Evolutionary conservation across 2,329 filamentous ascomycete species (phyloP).

Genomic region (Hyphodiscus sp.): DNA sequence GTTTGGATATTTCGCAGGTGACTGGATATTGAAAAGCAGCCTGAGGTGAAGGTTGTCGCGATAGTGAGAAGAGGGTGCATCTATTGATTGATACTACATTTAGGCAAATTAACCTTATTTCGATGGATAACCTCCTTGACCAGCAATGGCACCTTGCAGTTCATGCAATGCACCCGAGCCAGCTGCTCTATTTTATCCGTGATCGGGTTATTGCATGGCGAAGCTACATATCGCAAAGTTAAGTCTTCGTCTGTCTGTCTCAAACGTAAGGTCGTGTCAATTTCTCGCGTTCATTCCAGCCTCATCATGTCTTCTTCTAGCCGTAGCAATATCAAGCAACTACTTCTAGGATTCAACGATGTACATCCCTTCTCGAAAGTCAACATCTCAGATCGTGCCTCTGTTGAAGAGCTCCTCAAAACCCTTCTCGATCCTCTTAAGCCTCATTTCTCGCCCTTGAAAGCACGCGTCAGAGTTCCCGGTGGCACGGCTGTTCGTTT

Average conservation of each 20-base stretch:
- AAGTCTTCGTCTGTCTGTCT: not conserved
- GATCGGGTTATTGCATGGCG: not conserved
- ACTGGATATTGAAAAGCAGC: too few relatives aligned
- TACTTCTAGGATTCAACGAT: constrained; percentile 42
- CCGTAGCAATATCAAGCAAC: constrained; percentile 7
- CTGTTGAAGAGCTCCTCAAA: constrained; percentile 54
- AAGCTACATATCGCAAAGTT: not conserved
- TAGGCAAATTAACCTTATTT: not conserved
- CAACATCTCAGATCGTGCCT: constrained; percentile 42
- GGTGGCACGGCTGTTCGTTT: constrained; percentile 70
- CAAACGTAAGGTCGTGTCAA: not conserved
- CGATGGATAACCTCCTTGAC: not conserved
- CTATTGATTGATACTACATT: not conserved
- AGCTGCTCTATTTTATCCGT: not conserved
- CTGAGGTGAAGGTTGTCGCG: not conserved
- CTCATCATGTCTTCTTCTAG: constrained; percentile 1
- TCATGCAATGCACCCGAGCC: not conserved
- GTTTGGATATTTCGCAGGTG: too few relatives aligned
- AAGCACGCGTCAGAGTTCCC: constrained; percentile 58
- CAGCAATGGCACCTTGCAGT: not conserved
- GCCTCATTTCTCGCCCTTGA: constrained; percentile 62
- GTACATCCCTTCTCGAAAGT: constrained; percentile 51
- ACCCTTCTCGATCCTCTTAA: constrained; percentile 64
- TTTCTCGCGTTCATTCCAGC: not conserved
- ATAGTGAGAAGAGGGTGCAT: not conserved